A percentile compares a stretch with the other conserved stretches of the same genome.
Evolutionary conservation across 2,329 filamentous ascomycete species (phyloP).

Genomic region (Alternaria brassicae): DNA sequence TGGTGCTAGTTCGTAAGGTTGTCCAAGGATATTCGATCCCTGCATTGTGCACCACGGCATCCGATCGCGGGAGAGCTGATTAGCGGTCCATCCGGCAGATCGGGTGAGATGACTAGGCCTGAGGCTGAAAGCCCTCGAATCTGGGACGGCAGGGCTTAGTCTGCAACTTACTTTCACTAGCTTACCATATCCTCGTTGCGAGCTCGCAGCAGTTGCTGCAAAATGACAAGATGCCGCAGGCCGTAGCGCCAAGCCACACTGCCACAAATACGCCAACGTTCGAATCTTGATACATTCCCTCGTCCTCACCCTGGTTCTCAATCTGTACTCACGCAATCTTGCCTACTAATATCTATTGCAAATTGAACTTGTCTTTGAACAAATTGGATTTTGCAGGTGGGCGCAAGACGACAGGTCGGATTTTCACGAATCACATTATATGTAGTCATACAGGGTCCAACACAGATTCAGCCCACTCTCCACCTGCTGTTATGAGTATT

Average conservation of each 20-base stretch:
- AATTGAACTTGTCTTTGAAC: neutral
- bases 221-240: neutral
- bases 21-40: neutral
- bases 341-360: neutral
- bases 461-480: conserved; percentile 6
- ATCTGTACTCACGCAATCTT: neutral
- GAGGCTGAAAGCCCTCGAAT: neutral
- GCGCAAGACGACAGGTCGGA: neutral
- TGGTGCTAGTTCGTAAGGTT: neutral
- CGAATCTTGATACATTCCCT: neutral
- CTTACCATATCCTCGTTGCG: neutral
- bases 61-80: conserved; percentile 2
- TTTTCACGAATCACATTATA: conserved; percentile 9
- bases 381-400: neutral
- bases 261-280: neutral
- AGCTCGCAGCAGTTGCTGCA: neutral
- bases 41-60: neutral
- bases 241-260: neutral
- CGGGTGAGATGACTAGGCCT: neutral
- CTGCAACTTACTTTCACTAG: neutral
- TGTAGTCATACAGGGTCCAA: conserved; percentile 17
- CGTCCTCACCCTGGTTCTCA: neutral
- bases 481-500: conserved; percentile 3
- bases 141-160: conserved; percentile 1
- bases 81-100: neutral